Evolutionary conservation across 2,329 filamentous ascomycete species (phyloP).

Genomic region (Daldinia eschscholtzii): DNA sequence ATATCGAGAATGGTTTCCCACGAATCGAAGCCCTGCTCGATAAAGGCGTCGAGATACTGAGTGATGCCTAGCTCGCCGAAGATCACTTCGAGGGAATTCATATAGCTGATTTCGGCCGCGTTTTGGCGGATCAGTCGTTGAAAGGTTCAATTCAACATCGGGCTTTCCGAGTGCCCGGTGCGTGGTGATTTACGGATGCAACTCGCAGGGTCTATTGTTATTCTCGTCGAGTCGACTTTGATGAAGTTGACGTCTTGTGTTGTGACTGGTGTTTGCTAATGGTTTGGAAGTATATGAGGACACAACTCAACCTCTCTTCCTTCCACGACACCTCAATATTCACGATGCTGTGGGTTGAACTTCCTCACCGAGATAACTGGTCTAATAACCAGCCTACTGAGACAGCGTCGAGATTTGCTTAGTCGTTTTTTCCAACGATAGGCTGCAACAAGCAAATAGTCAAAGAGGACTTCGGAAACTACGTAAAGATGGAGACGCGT

Average conservation of each 20-base stretch:
- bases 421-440: constrained; percentile 15
- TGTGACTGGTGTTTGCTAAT: not conserved
- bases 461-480: constrained; percentile 25
- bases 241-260: constrained; percentile 14
- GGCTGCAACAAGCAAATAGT: constrained; percentile 16
- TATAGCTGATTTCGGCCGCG: constrained; percentile 55
- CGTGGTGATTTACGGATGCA: constrained; percentile 11
- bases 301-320: constrained; percentile 12
- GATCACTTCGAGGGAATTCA: constrained; percentile 73
- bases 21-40: constrained; percentile 85
- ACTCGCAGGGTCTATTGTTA: constrained; percentile 7
- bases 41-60: constrained; percentile 79
- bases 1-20: constrained; percentile 89
- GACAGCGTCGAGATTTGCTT: constrained; percentile 22
- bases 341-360: constrained; percentile 13
- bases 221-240: constrained; percentile 8
- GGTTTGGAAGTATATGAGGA: constrained; percentile 8
- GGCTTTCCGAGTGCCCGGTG: constrained; percentile 17
- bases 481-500: constrained; percentile 42
- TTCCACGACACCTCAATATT: constrained; percentile 30
- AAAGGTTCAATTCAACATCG: constrained; percentile 40
- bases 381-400: constrained; percentile 52
- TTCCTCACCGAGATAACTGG: constrained; percentile 44
- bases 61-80: constrained; percentile 82
- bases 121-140: constrained; percentile 40